Percentiles rank a stretch among this genome's conserved stretches.
phyloP scores from a whole-genome alignment of 108 stramenopile species.

The Asterionellopsis glacialis region DNA sequence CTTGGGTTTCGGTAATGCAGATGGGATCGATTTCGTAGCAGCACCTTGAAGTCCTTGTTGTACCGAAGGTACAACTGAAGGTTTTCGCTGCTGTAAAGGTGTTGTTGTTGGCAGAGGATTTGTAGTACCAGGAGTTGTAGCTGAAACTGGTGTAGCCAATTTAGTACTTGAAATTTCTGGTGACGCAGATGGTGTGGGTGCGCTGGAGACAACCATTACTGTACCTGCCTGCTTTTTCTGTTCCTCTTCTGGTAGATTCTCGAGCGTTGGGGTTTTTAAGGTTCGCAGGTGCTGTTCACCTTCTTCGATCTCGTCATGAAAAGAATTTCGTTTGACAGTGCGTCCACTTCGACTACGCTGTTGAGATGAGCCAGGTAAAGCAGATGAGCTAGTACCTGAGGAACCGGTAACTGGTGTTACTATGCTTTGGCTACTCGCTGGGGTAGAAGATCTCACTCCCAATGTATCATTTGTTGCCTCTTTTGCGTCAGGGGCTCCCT shows the following conservation, averaged over 20 bases:
- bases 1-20: neutral
- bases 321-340: conserved; percentile 59
- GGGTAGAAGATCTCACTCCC: too few relatives aligned
- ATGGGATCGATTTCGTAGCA: neutral
- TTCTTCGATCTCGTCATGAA: conserved; percentile 71
- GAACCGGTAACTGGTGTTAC: too few relatives aligned
- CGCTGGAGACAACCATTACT: neutral
- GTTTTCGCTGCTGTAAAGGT: too few relatives aligned
- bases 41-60: too few relatives aligned
- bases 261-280: conserved; percentile 8
- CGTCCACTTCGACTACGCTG: conserved; percentile 73
- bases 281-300: conserved; percentile 50
- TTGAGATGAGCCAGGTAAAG: neutral
- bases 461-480: too few relatives aligned
- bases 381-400: neutral
- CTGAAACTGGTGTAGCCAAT: conserved; percentile 6
- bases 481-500: too few relatives aligned
- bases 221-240: neutral
- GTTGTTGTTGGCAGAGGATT: neutral
- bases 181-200: neutral
- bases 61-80: too few relatives aligned
- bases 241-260: conserved; percentile 5
- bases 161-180: neutral
- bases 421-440: too few relatives aligned
- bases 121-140: conserved; percentile 1